phyloP scores from a whole-genome alignment of 139 green algal genomes.

The Chlorella sorokiniana region DNA sequence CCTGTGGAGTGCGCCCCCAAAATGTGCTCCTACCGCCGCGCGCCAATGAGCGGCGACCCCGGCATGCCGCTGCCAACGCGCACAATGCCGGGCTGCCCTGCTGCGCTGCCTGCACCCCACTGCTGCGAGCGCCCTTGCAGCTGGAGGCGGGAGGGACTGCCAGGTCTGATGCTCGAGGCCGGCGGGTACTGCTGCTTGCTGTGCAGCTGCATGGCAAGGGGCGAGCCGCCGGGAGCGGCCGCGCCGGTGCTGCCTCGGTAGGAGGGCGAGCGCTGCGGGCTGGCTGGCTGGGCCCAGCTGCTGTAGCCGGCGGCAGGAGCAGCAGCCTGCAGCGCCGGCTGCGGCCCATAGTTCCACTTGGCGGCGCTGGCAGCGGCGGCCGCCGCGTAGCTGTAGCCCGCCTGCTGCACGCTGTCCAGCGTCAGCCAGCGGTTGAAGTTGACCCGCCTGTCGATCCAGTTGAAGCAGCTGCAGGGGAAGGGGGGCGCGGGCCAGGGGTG shows the following conservation, averaged over 20 bases:
- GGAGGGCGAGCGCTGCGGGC: too few relatives aligned
- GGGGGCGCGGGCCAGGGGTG: background rate
- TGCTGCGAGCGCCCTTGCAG: background rate
- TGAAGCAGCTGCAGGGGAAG: constrained; percentile 11
- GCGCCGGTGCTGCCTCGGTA: too few relatives aligned
- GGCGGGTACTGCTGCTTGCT: background rate
- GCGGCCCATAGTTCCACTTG: background rate
- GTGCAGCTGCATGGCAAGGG: background rate
- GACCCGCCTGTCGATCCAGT: constrained; percentile 34
- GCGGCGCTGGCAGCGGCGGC: background rate
- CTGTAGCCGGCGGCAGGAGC: background rate
- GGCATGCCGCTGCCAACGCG: background rate
- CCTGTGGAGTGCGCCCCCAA: background rate
- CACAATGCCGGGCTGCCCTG: background rate
- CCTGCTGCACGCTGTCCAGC: constrained; percentile 22
- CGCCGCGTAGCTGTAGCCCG: background rate
- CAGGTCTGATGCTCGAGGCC: background rate
- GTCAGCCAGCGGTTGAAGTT: constrained; percentile 26
- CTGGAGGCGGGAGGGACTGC: background rate
- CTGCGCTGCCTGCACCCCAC: background rate
- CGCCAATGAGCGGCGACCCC: background rate
- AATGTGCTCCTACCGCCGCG: background rate
- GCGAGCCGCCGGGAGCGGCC: background rate
- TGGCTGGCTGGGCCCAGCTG: too few relatives aligned
- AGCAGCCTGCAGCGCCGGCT: background rate